Conservation (phyloP, 345 rosid species). For the Laguncularia racemosa region DNA sequence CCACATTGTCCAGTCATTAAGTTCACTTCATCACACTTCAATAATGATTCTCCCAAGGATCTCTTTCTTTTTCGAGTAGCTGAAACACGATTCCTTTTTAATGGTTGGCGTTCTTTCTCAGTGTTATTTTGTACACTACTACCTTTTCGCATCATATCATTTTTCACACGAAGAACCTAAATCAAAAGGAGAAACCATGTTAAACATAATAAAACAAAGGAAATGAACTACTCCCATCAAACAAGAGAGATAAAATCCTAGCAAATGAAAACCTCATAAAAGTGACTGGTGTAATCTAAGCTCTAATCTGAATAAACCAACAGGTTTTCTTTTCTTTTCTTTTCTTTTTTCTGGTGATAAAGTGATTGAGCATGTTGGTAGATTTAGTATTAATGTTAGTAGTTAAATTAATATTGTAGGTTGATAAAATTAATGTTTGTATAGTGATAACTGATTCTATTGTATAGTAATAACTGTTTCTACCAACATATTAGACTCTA, state of each 20-base stretch:
- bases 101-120: constrained; percentile 18
- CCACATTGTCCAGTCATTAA: constrained; percentile 21
- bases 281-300: too few species aligned
- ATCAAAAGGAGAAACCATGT: not conserved
- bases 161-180: constrained; percentile 81
- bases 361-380: too few species aligned
- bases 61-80: constrained; percentile 56
- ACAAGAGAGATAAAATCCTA: not conserved
- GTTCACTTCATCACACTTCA: constrained; percentile 29
- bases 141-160: constrained; percentile 49
- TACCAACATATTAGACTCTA: too few species aligned
- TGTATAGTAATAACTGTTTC: too few species aligned
- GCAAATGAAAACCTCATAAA: not conserved
- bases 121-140: constrained; percentile 19
- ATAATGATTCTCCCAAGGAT: constrained; percentile 20
- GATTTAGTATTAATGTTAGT: too few species aligned
- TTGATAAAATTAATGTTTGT: too few species aligned
- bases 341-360: too few species aligned
- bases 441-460: too few species aligned
- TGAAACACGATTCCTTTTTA: constrained; percentile 21
- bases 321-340: too few species aligned
- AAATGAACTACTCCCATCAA: not conserved
- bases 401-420: too few species aligned
- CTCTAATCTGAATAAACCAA: too few species aligned
- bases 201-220: constrained; percentile 1